Evolutionary conservation across 805 yeast species (phyloP).

Genomic region (Vanderwaltozyma yarrowii): DNA sequence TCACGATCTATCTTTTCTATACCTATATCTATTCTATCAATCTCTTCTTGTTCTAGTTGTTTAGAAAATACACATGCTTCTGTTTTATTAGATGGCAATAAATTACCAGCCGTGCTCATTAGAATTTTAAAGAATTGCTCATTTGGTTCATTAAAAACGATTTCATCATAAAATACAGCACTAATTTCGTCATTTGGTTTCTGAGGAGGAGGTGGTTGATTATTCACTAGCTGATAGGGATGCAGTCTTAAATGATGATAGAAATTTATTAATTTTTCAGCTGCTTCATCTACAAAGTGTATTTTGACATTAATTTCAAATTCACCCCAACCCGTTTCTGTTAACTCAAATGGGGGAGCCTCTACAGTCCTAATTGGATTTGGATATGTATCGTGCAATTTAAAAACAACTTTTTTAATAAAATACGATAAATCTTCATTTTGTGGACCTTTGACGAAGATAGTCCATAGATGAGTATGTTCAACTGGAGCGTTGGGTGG

Average conservation of each 20-base stretch:
- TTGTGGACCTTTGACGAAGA: constrained; percentile 72
- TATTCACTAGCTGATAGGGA: constrained; percentile 49
- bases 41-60: constrained; percentile 55
- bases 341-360: constrained; percentile 84
- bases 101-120: constrained; percentile 55
- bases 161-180: constrained; percentile 69
- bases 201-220: constrained; percentile 9
- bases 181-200: constrained; percentile 36
- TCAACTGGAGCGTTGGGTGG: constrained; percentile 65
- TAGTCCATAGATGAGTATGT: constrained; percentile 95
- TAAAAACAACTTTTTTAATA: constrained; percentile 85
- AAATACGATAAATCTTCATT: constrained; percentile 72
- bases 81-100: constrained; percentile 34
- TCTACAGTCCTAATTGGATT: constrained; percentile 82
- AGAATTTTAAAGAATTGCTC: constrained; percentile 74
- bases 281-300: constrained; percentile 76
- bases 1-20: constrained; percentile 35
- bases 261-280: constrained; percentile 75
- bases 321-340: constrained; percentile 99
- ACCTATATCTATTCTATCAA: constrained; percentile 43
- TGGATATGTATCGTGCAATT: constrained; percentile 88
- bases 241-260: constrained; percentile 88
- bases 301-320: constrained; percentile 86
- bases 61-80: constrained; percentile 33
- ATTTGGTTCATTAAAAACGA: constrained; percentile 93